Evolutionary conservation across 2,329 filamentous ascomycete genomes (phyloP).

Genomic region (Penicillium sp.): DNA sequence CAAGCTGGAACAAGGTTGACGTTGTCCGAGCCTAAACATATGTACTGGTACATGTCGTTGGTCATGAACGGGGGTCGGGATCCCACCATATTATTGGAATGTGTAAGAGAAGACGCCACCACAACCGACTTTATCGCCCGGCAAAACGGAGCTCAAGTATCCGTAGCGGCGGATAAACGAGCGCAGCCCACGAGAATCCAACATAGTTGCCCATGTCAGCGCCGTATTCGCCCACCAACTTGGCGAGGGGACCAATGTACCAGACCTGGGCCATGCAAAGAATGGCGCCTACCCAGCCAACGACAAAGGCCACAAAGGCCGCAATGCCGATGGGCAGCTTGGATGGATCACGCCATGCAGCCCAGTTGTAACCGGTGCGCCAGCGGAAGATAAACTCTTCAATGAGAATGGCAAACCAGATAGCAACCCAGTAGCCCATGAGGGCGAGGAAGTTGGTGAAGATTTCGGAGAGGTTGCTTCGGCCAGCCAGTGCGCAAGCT

Average conservation of each 20-base stretch:
- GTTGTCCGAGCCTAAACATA: neutral
- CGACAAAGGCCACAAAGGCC: conserved; percentile 54
- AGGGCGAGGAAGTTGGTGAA: conserved; percentile 65
- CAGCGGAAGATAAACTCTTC: conserved; percentile 57
- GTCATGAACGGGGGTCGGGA: neutral
- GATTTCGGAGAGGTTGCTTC: conserved; percentile 55
- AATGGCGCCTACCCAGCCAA: conserved; percentile 61
- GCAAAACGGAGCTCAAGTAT: conserved; percentile 47
- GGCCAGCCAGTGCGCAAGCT: conserved; percentile 58
- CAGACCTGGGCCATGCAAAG: conserved; percentile 65
- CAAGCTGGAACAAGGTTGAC: neutral
- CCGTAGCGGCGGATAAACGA: conserved; percentile 52
- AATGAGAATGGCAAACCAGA: conserved; percentile 57
- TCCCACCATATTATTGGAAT: neutral
- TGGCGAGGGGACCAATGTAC: conserved; percentile 60
- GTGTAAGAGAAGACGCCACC: too few species aligned
- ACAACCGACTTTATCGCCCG: conserved; percentile 33
- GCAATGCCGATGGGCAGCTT: conserved; percentile 59
- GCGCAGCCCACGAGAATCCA: conserved; percentile 53
- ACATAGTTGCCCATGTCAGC: conserved; percentile 58
- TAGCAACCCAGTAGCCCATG: conserved; percentile 65
- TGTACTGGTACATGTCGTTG: too few species aligned
- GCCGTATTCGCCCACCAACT: conserved; percentile 51
- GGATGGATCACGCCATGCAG: conserved; percentile 52
- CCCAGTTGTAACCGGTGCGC: conserved; percentile 52